Conservation (phyloP, 169 alveolate genomes). For the Cryptosporidium bovis region DNA sequence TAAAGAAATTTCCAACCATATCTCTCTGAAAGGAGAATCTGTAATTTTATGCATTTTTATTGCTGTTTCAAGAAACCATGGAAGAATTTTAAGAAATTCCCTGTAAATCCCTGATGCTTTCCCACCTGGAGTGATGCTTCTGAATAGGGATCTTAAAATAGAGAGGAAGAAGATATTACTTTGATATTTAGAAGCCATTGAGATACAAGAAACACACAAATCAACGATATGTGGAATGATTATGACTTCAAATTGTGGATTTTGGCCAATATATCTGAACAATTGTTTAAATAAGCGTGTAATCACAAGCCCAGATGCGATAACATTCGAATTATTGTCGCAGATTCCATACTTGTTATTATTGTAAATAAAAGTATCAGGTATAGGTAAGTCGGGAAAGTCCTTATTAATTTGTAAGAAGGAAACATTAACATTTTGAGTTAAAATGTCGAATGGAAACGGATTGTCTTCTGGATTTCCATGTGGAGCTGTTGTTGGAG, state of each 20-base stretch:
- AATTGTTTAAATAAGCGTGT: slow-evolving; percentile 62
- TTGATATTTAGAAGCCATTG: slow-evolving; percentile 61
- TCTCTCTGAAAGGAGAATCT: slow-evolving; percentile 48
- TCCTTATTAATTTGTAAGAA: slow-evolving; percentile 34
- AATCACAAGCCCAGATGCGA: slow-evolving; percentile 57
- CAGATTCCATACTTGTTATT: background rate
- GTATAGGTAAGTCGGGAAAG: slow-evolving; percentile 40
- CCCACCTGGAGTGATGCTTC: slow-evolving; percentile 75
- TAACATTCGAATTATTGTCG: slow-evolving; percentile 2
- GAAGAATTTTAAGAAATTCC: slow-evolving; percentile 55
- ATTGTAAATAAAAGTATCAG: slow-evolving; percentile 53
- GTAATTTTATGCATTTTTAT: slow-evolving; percentile 59
- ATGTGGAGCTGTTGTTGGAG: slow-evolving; percentile 75
- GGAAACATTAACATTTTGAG: slow-evolving; percentile 63
- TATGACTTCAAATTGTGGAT: slow-evolving; percentile 68
- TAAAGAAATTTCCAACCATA: slow-evolving; percentile 65
- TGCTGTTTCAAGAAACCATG: slow-evolving; percentile 72
- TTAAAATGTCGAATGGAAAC: slow-evolving; percentile 65
- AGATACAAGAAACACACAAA: slow-evolving; percentile 39
- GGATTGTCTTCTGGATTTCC: slow-evolving; percentile 59
- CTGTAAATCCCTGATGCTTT: slow-evolving; percentile 71
- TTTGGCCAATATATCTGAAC: slow-evolving; percentile 69
- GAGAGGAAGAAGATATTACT: slow-evolving; percentile 40
- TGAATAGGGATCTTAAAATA: slow-evolving; percentile 44
- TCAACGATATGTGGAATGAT: slow-evolving; percentile 49